phyloP scores from a whole-genome alignment of 1,139 yeast species.

The Yamadazyma sp. region DNA sequence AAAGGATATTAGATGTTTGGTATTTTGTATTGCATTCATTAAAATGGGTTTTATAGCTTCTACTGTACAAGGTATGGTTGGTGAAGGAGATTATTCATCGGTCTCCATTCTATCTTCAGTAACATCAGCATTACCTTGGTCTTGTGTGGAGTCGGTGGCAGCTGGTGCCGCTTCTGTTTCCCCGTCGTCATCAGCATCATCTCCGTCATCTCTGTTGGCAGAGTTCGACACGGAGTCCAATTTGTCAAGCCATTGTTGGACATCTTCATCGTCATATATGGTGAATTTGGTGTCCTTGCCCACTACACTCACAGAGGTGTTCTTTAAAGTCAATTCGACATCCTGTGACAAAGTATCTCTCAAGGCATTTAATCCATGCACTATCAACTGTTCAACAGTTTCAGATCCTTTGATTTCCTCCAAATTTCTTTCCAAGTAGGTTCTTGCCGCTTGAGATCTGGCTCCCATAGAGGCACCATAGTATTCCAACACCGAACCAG shows the following conservation, averaged over 20 bases:
- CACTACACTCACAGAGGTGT: conserved; percentile 89
- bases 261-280: conserved; percentile 82
- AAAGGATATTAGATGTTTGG: too few relatives aligned
- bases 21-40: conserved; percentile 4
- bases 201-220: conserved; percentile 46
- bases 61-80: conserved; percentile 4
- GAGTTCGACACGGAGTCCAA: conserved; percentile 60
- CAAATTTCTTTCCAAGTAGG: conserved; percentile 85
- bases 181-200: conserved; percentile 32
- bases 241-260: conserved; percentile 74
- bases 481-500: conserved; percentile 90
- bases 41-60: background rate
- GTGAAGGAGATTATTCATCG: conserved; percentile 31
- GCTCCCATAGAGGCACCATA: conserved; percentile 97
- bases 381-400: conserved; percentile 70
- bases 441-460: conserved; percentile 96
- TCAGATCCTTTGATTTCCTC: conserved; percentile 62
- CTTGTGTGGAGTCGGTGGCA: conserved; percentile 18
- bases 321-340: conserved; percentile 79
- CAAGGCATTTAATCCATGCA: conserved; percentile 86
- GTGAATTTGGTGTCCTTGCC: conserved; percentile 77
- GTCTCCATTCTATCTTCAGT: conserved; percentile 57
- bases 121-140: conserved; percentile 16
- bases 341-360: conserved; percentile 95
- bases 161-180: conserved; percentile 18